Evolutionary conservation across 306 rosid genomes (phyloP).

Genomic region (Neltuma alba): DNA sequence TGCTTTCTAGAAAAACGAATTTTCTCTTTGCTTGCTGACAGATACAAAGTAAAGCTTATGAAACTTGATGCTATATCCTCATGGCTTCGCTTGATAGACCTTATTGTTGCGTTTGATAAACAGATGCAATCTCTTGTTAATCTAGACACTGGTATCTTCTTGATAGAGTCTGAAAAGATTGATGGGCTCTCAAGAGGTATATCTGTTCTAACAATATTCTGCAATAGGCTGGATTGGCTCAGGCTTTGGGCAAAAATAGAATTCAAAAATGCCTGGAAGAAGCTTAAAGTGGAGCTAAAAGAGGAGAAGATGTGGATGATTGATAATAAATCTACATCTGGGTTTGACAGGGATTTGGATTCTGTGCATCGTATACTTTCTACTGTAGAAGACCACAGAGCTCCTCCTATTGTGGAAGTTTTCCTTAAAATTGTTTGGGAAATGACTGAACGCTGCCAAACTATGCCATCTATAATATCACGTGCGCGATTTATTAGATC

Average conservation of each 20-base stretch:
- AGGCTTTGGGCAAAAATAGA: conserved; percentile 84
- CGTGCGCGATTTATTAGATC: conserved; percentile 59
- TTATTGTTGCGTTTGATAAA: conserved; percentile 58
- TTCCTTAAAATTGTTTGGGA: conserved; percentile 67
- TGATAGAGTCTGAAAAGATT: conserved; percentile 49
- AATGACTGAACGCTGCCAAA: conserved; percentile 61
- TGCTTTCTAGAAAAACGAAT: conserved; percentile 59
- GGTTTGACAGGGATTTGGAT: conserved; percentile 37
- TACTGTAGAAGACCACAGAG: conserved; percentile 59
- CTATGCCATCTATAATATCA: conserved; percentile 55
- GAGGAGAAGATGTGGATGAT: conserved; percentile 62
- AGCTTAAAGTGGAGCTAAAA: conserved; percentile 56
- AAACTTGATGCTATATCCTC: conserved; percentile 52
- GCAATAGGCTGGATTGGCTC: conserved; percentile 68
- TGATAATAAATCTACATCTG: conserved; percentile 35
- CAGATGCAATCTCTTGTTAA: conserved; percentile 63
- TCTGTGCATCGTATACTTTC: conserved; percentile 41
- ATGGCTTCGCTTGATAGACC: conserved; percentile 78
- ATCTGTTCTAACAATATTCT: conserved; percentile 62
- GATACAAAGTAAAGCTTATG: conserved; percentile 49
- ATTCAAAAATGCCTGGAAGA: conserved; percentile 69
- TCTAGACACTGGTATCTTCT: conserved; percentile 49
- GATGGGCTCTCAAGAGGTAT: conserved; percentile 51
- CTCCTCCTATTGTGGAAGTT: conserved; percentile 61
- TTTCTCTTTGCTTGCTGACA: conserved; percentile 58